Percentiles rank a stretch among this genome's conserved stretches.
phyloP scores from a whole-genome alignment of 2,329 filamentous ascomycete genomes.

The Ophidiomyces ophidiicola region DNA sequence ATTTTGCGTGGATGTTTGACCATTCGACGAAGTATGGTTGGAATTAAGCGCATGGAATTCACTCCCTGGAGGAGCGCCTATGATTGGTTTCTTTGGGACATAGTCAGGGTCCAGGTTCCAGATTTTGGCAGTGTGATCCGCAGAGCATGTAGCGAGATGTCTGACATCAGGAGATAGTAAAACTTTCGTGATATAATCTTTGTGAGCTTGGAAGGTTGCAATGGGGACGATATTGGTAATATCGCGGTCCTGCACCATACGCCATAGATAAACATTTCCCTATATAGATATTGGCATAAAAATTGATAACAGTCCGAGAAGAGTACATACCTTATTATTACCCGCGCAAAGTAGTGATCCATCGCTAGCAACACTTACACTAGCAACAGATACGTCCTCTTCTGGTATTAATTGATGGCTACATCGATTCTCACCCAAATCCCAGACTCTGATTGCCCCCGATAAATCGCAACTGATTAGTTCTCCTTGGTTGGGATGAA shows the following conservation, averaged over 20 bases:
- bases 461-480: slow-evolving; percentile 91
- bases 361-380: slow-evolving; percentile 90
- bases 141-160: slow-evolving; percentile 84
- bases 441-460: slow-evolving; percentile 91
- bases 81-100: slow-evolving; percentile 27
- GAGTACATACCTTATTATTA: slow-evolving; percentile 61
- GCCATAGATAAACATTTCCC: slow-evolving; percentile 97
- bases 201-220: slow-evolving; percentile 80
- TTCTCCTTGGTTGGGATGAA: slow-evolving; percentile 96
- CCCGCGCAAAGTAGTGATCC: slow-evolving; percentile 85
- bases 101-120: slow-evolving; percentile 77
- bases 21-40: background rate
- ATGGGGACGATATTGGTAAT: slow-evolving; percentile 74
- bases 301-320: background rate
- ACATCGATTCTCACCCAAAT: slow-evolving; percentile 92
- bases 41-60: background rate
- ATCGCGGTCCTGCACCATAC: slow-evolving; percentile 71
- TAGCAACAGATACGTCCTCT: slow-evolving; percentile 85
- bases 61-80: background rate
- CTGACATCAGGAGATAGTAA: slow-evolving; percentile 87
- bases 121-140: slow-evolving; percentile 89
- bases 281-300: slow-evolving; percentile 27
- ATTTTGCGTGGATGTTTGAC: slow-evolving; percentile 1
- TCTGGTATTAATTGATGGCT: slow-evolving; percentile 92
- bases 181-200: slow-evolving; percentile 83